phyloP scores from a whole-genome alignment of 75 land plant species.

The Sequoiadendron giganteum region DNA sequence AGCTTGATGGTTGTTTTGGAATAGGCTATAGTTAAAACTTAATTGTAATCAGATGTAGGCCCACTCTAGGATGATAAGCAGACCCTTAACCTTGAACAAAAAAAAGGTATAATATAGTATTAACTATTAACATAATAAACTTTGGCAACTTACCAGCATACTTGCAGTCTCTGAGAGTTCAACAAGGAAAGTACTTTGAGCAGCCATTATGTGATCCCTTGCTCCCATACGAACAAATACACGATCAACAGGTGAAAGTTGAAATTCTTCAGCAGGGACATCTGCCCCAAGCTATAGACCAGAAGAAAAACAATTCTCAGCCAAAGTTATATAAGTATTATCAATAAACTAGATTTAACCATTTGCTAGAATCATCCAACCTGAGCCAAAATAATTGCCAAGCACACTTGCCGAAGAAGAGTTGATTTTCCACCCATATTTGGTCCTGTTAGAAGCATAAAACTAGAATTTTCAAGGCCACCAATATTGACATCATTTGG shows the following conservation, averaged over 20 bases:
- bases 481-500: conserved; percentile 89
- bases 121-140: background rate
- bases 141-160: conserved; percentile 69
- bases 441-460: conserved; percentile 95
- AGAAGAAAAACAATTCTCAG: conserved; percentile 2
- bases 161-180: conserved; percentile 91
- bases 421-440: conserved; percentile 99
- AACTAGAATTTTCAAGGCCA: conserved; percentile 54
- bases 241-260: conserved; percentile 82
- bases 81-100: background rate
- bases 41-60: background rate
- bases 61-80: background rate
- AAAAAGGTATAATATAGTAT: background rate
- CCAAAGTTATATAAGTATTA: background rate
- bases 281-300: conserved; percentile 75
- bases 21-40: background rate
- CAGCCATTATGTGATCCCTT: conserved; percentile 92
- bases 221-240: conserved; percentile 99
- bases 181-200: conserved; percentile 92
- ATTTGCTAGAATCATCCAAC: conserved; percentile 22
- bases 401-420: conserved; percentile 94
- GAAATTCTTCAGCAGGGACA: conserved; percentile 86
- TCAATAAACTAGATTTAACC: background rate
- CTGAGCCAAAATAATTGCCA: conserved; percentile 93
- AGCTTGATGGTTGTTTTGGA: background rate